A percentile compares a stretch with the other conserved stretches of the same genome.
These are phyloP conservation scores for Picochlorum costavermella DNA, from an alignment of 139 green algal species.

Conservation along the genomic window DNA sequence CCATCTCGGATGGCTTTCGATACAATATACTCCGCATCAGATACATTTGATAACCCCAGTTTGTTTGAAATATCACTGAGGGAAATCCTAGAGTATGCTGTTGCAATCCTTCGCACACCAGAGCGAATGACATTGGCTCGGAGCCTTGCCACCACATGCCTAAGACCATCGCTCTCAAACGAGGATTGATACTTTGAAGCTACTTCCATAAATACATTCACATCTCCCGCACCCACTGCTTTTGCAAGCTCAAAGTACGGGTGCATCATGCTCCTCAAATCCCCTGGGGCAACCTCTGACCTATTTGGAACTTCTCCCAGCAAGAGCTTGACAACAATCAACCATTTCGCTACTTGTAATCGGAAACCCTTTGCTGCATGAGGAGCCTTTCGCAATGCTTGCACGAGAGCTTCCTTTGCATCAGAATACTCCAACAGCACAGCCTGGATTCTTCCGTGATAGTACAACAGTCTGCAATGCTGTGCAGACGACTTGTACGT, in stretches of 20 bases:
- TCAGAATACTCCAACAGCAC: slow-evolving; percentile 94
- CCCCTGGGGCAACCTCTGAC: slow-evolving; percentile 64
- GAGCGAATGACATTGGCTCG: slow-evolving; percentile 93
- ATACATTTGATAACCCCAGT: slow-evolving; percentile 63
- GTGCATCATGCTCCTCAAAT: slow-evolving; percentile 51
- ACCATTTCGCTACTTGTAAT: slow-evolving; percentile 82
- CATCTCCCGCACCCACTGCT: slow-evolving; percentile 76
- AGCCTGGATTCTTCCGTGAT: slow-evolving; percentile 88
- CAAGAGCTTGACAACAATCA: slow-evolving; percentile 83
- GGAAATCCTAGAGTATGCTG: slow-evolving; percentile 91
- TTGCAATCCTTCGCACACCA: slow-evolving; percentile 83
- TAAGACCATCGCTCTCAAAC: slow-evolving; percentile 68
- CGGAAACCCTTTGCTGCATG: slow-evolving; percentile 73
- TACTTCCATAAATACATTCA: slow-evolving; percentile 60
- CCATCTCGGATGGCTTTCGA: slow-evolving; percentile 89
- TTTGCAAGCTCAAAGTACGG: slow-evolving; percentile 87
- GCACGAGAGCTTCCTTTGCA: slow-evolving; percentile 85
- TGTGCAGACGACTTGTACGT: slow-evolving; percentile 67
- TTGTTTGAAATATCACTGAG: slow-evolving; percentile 76
- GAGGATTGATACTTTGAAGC: slow-evolving; percentile 42
- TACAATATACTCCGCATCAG: slow-evolving; percentile 89
- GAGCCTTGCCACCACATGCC: slow-evolving; percentile 86
- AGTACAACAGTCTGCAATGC: slow-evolving; percentile 88
- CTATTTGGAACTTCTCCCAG: slow-evolving; percentile 95
- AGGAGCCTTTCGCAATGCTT: slow-evolving; percentile 43